Evolutionary conservation across 306 rosid genomes (phyloP).

Genomic region (Cicer chorassanicum): DNA sequence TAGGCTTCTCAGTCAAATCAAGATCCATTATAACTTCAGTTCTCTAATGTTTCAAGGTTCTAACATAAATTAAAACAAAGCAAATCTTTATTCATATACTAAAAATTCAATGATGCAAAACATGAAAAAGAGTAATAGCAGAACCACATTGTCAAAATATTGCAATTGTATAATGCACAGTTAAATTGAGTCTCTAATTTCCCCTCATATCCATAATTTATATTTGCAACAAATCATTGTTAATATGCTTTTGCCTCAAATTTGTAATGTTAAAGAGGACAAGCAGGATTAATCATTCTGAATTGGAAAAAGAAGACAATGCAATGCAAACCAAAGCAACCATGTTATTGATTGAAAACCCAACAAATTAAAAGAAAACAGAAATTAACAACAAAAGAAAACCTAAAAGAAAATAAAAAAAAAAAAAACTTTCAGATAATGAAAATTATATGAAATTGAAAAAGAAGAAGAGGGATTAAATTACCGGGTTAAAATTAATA

Average conservation of each 20-base stretch:
- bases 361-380: not conserved
- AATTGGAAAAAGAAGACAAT: not conserved
- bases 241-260: not conserved
- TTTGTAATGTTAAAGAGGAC: not conserved
- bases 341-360: no score
- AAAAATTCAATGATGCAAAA: not conserved
- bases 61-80: conserved; percentile 13
- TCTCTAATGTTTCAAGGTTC: conserved; percentile 42
- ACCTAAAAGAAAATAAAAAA: no score
- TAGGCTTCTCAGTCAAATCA: conserved; percentile 63
- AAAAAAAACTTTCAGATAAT: no score
- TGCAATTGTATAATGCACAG: not conserved
- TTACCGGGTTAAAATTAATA: not conserved
- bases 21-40: conserved; percentile 57
- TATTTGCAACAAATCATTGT: not conserved
- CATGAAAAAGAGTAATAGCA: not conserved
- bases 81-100: not conserved
- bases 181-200: not conserved
- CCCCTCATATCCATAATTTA: not conserved
- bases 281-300: not conserved
- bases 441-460: no score
- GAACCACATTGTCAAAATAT: not conserved
- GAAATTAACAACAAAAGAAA: no score
- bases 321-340: not conserved
- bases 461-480: no score